Evolutionary conservation across 805 yeast species (phyloP), one percentile per base, ranked within the genome.

Genomic region (Blastobotrys chiropterorum): DNA sequence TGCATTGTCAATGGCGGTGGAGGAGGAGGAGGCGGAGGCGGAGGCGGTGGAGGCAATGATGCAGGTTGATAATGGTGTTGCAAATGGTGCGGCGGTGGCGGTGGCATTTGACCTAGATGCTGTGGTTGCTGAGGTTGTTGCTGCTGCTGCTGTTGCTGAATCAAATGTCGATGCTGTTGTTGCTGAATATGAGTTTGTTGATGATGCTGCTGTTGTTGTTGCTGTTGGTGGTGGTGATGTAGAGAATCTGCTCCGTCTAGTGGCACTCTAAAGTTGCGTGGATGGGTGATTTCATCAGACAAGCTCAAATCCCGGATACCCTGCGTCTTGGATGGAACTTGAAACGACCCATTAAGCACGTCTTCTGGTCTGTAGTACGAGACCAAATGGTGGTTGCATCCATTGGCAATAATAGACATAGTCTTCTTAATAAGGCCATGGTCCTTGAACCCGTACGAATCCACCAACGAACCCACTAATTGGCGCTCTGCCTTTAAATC

Each of bases 341-440:
- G 60, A 45, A 90, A 70, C 41, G 69, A 71, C 3, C 83, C 82
- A 34, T 72, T 70, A 48, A 79, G 62, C 2, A 89, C 94, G 65
- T 90, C 96, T 17, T 79, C 79, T 0, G 89, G 83, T 30, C 78
- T 72, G 64, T 88, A 90, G 67, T 90, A 90, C 6, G 90, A 81
- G 2, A 90, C 81, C 51, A 90, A 67, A 62, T 92, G 97, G 52
- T 62, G 66, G 4, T 59, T 61, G 30, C 60, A 54, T 17, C 69
- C 67, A 19, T 68, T 66, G 14, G 85, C 67, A n/a, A 81, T 76
- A 21, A 88, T 72, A 0, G 89, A 80, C 54, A 89, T 71, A 0
- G 97, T 87, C 66, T 90, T 89, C 66, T 90, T 90, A 54, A 89
- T 80, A 45, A 90, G 73, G 0, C 96, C 96, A 44, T 76, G 74